phyloP scores from a whole-genome alignment of 768 basidiomycete genomes.

The Mycena sanguinolenta region DNA sequence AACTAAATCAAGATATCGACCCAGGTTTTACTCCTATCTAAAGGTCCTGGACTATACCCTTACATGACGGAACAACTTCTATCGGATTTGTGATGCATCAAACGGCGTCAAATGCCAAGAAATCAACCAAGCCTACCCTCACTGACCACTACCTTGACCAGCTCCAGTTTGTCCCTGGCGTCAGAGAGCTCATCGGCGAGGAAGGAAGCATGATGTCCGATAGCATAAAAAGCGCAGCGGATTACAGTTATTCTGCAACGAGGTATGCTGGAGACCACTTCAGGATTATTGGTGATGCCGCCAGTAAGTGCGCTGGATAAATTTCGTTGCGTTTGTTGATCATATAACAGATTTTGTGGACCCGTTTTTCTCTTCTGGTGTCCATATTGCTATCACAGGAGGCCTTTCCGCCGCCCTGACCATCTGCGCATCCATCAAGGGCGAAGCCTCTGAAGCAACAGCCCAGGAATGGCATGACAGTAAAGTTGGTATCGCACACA shows the following conservation, averaged over 20 bases:
- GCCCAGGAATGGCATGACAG: slow-evolving; percentile 68
- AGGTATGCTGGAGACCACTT: slow-evolving; percentile 67
- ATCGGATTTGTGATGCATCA: slow-evolving; percentile 75
- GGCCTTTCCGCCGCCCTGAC: slow-evolving; percentile 69
- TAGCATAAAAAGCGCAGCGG: slow-evolving; percentile 66
- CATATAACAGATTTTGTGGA: slow-evolving; percentile 58
- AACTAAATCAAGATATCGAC: background rate
- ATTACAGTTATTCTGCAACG: slow-evolving; percentile 76
- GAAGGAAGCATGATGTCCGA: slow-evolving; percentile 55
- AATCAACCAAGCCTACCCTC: slow-evolving; percentile 41
- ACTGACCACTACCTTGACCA: slow-evolving; percentile 44
- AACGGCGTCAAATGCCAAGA: slow-evolving; percentile 57
- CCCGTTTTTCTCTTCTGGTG: slow-evolving; percentile 74
- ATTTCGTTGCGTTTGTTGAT: background rate
- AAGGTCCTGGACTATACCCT: slow-evolving; percentile 77
- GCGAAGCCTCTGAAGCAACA: slow-evolving; percentile 59
- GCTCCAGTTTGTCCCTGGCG: slow-evolving; percentile 44
- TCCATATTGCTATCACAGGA: slow-evolving; percentile 74
- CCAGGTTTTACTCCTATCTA: too few relatives aligned
- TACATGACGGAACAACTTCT: slow-evolving; percentile 75
- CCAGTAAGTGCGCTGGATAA: slow-evolving; percentile 54
- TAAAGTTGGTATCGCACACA: slow-evolving; percentile 61
- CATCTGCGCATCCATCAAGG: slow-evolving; percentile 67
- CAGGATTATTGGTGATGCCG: slow-evolving; percentile 77
- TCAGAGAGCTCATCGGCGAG: slow-evolving; percentile 33